Conservation (phyloP, 2,329 filamentous ascomycete genomes). For the Colletotrichum higginsianum region DNA sequence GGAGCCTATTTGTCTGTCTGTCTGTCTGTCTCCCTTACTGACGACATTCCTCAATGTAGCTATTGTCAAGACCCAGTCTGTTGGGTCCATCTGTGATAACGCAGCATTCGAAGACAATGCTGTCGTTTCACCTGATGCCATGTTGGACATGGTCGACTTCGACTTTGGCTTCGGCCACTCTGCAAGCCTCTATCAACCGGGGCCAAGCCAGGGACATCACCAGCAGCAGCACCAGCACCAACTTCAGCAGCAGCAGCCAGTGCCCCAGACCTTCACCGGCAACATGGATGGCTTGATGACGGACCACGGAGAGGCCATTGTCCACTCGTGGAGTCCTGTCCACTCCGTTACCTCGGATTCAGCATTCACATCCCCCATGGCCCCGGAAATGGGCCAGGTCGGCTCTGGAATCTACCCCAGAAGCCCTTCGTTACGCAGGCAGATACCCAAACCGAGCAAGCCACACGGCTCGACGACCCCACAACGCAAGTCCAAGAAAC, state of each 20-base stretch:
- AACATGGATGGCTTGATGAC: slow-evolving; percentile 39
- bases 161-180: slow-evolving; percentile 54
- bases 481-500: slow-evolving; percentile 24
- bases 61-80: slow-evolving; percentile 35
- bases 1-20: background rate
- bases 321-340: slow-evolving; percentile 36
- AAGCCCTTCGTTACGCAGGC: slow-evolving; percentile 17
- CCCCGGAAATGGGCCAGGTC: slow-evolving; percentile 15
- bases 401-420: slow-evolving; percentile 22
- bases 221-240: too few species aligned
- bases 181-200: slow-evolving; percentile 47
- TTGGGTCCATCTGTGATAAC: slow-evolving; percentile 14
- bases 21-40: slow-evolving; percentile 24
- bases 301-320: slow-evolving; percentile 28
- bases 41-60: slow-evolving; percentile 34
- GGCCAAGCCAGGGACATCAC: slow-evolving; percentile 2
- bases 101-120: slow-evolving; percentile 46
- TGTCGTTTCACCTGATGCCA: slow-evolving; percentile 49
- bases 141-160: slow-evolving; percentile 52
- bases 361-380: slow-evolving; percentile 34
- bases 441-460: background rate
- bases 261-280: slow-evolving; percentile 44
- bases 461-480: slow-evolving; percentile 10
- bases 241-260: slow-evolving; percentile 46
- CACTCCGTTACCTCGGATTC: slow-evolving; percentile 38